Base-by-base conservation (phyloP, 352 stramenopile species). In the Globisporangium irregulare region DNA sequence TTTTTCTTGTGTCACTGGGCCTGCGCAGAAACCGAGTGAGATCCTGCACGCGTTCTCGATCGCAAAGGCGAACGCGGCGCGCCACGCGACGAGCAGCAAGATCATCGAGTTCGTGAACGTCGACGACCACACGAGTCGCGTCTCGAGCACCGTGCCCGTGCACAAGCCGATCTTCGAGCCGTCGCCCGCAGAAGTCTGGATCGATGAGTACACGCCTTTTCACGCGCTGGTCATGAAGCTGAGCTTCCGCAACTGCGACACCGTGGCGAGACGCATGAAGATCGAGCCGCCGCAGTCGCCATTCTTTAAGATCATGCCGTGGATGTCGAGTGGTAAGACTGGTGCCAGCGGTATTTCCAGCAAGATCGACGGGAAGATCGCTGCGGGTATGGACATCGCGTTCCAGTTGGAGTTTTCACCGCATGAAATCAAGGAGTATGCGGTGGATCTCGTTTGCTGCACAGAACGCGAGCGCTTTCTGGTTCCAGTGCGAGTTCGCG, bases 391-490 rank as follows among this genome's bases (percentile, higher is more conserved):
- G 92, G 92, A 98, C 59, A 76, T 97, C 22, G 79, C 69, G 64
- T 99, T 97, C 72, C 66, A 82, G 41, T 82, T 99, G 18, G 93
- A 91, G 48, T 98, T 99, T 68, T 82, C 77, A 14, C 92, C 94
- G 1, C 90, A 98, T 60, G 92, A 98, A 66, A 72, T 97, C 55
- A 79, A 74, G 6, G 91, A 98, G 29, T 97, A 98, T 66, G 73
- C 81, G 0, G 64, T 93, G 15, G 94, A 98, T 29, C 80, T 99
- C 38, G 80, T 98, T n/a, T 98, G 92, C 69, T 87, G 80, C 62
- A 99, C 96, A 1, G 95, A 99, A 72, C 81, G 95, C 20, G 95
- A 98, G 73, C 95, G 93, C n/a, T 99, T 99, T 65, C 46, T 97
- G 34, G 74, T 99, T 5, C 94, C 95, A 15, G 76, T 99, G 29